Percentiles rank a stretch among this genome's conserved stretches.
phyloP scores from a whole-genome alignment of 768 basidiomycete species.

The Tephrocybe rancida region DNA sequence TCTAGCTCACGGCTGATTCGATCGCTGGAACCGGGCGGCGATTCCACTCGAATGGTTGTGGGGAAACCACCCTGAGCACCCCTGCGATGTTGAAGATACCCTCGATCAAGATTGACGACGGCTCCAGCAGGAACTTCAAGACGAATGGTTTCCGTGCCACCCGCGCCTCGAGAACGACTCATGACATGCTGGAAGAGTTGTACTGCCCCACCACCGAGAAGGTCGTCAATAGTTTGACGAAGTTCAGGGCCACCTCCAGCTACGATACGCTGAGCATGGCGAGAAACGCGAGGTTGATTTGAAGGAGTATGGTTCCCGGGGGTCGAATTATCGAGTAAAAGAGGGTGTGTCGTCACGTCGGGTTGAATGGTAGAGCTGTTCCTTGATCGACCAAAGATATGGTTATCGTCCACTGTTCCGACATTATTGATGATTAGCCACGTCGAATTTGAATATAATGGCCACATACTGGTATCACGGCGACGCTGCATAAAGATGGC shows the following conservation, averaged over 20 bases:
- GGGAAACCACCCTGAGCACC: conserved; percentile 48
- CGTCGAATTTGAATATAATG: conserved; percentile 9
- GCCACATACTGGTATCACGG: conserved; percentile 47
- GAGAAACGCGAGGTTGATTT: conserved; percentile 48
- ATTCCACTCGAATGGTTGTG: conserved; percentile 66
- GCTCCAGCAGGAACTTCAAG: conserved; percentile 75
- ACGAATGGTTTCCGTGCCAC: conserved; percentile 67
- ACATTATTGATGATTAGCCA: conserved; percentile 12
- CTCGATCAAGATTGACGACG: conserved; percentile 61
- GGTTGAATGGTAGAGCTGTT: conserved; percentile 51
- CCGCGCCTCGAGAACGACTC: conserved; percentile 54
- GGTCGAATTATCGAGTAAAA: conserved; percentile 67
- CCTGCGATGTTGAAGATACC: conserved; percentile 50
- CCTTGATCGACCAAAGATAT: conserved; percentile 66
- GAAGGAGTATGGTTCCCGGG: conserved; percentile 44
- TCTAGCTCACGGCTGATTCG: conserved; percentile 68
- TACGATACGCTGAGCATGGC: conserved; percentile 60
- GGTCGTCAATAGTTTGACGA: conserved; percentile 76
- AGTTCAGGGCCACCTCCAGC: conserved; percentile 57
- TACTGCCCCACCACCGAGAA: conserved; percentile 79
- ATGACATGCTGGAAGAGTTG: conserved; percentile 87
- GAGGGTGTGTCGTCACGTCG: conserved; percentile 79
- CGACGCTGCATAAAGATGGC: conserved; percentile 56
- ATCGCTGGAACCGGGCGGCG: conserved; percentile 41
- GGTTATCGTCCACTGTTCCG: conserved; percentile 51